Base-by-base conservation (phyloP, 305 asterid species). In the Fraxinus angustifolia region DNA sequence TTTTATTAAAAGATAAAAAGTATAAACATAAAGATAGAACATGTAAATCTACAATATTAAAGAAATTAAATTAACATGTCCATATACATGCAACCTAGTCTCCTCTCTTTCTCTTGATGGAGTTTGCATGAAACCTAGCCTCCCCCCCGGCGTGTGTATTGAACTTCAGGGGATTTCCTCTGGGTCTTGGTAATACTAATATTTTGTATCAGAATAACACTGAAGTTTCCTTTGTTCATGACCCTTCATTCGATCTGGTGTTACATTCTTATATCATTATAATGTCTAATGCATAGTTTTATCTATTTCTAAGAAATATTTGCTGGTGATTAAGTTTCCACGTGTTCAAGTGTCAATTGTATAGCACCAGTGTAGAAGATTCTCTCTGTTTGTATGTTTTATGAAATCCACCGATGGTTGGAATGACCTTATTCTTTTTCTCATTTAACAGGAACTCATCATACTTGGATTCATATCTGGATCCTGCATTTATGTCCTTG, bases 401-500 rank as follows among this genome's bases (percentile, higher is more conserved):
- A 58, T 40, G 53, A 34, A 73, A 80, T 60, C 48, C 5, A 58
- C 38, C 7, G 11, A 28, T 30, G 30, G 36, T 30, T 68, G 21
- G 8, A 68, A 62, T 53, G 73, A 71, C 75, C 79, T 72, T 23
- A 36, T 34, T 77, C 80, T 14, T 79, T 28, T 85, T 40, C 84
- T 60, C 62, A 80, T 79, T 73, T 11, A 77, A 78, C 89, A 93
- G 98, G 94, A 86, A 88, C 79, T 87, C 98, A 0, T 90, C 98
- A 10, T 87, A 87, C 90, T 87, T 96, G 92, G 99, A 90, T 78
- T 84, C 98, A 71, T 96, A 93, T 85, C 85, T 94, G 81, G 99
- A 96, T 89, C 99, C 99, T 87, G 96, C 97, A 72, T 96, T 96
- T 87, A 93, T 96, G 98, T 96, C 98, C 84, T 84, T 94, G 90